These are phyloP conservation scores for Bretschneidera sinensis DNA, from an alignment of 345 rosid species.

Conservation along the genomic window DNA sequence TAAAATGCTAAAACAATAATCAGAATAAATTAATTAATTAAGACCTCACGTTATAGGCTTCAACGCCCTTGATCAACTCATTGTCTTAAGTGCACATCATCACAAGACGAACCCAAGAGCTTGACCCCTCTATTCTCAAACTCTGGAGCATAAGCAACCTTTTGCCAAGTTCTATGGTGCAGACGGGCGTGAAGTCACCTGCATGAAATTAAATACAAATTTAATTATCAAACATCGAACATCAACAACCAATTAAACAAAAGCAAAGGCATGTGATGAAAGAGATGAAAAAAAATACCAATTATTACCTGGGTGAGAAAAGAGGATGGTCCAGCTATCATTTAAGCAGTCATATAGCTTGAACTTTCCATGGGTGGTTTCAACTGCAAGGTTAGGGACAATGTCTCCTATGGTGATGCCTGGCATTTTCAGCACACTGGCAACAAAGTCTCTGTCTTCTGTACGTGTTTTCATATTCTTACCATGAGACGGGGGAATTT, in stretches of 20 bases:
- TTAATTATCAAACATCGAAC: background rate
- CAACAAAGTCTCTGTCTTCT: conserved; percentile 1
- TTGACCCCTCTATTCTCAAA: conserved; percentile 57
- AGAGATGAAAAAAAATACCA: background rate
- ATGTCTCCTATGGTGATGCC: conserved; percentile 71
- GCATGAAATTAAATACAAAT: background rate
- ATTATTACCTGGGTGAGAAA: conserved; percentile 68
- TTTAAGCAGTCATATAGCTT: conserved; percentile 59
- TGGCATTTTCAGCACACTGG: conserved; percentile 39
- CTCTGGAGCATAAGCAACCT: conserved; percentile 47
- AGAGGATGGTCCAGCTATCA: conserved; percentile 62
- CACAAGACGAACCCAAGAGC: conserved; percentile 78
- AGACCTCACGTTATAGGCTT: conserved; percentile 48
- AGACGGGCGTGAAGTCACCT: conserved; percentile 88
- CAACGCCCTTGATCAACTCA: conserved; percentile 71
- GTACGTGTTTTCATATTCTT: background rate
- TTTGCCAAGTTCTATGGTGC: conserved; percentile 73
- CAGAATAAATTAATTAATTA: background rate
- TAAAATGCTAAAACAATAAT: background rate
- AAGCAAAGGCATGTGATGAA: background rate
- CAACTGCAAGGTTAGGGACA: conserved; percentile 62
- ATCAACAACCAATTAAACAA: background rate
- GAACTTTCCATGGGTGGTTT: conserved; percentile 58
- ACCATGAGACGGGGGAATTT: background rate
- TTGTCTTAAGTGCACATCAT: conserved; percentile 56